Percentiles rank a stretch among this genome's conserved stretches.
Conservation (phyloP, 148 eudicot species). For the Bassia scoparia region DNA sequence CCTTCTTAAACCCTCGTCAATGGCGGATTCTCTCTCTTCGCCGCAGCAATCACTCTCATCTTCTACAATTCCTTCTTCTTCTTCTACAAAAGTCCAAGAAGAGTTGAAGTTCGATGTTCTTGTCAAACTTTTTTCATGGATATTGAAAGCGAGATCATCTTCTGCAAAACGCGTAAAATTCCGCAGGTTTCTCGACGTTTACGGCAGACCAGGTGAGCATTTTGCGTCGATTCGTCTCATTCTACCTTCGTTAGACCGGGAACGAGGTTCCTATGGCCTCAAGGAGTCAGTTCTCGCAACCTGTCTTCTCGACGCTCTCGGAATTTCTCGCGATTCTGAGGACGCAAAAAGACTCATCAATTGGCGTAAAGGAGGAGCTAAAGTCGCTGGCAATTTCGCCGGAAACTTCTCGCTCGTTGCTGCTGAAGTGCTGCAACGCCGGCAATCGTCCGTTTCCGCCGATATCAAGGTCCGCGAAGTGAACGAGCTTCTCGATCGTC, state of each 20-base stretch:
- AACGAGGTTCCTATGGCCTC: conserved; percentile 80
- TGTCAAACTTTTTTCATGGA: conserved; percentile 57
- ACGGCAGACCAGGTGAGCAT: conserved; percentile 54
- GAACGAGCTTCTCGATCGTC: conserved; percentile 70
- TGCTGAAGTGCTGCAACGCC: conserved; percentile 65
- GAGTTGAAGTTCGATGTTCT: conserved; percentile 63
- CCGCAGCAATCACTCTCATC: neutral
- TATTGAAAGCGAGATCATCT: conserved; percentile 44
- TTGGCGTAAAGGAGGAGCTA: conserved; percentile 88
- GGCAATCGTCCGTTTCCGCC: conserved; percentile 73
- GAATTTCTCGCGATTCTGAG: conserved; percentile 66
- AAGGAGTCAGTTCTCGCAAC: conserved; percentile 71
- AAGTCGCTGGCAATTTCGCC: conserved; percentile 52
- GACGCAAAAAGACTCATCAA: conserved; percentile 67
- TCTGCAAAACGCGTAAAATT: conserved; percentile 58
- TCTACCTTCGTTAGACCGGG: conserved; percentile 73
- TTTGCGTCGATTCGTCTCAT: conserved; percentile 67
- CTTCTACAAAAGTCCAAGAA: conserved; percentile 24
- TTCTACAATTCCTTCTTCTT: conserved; percentile 7
- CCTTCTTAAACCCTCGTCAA: conserved; percentile 12
- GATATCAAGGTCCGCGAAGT: conserved; percentile 55
- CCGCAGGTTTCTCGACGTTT: conserved; percentile 67
- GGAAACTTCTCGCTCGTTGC: conserved; percentile 81
- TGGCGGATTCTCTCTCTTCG: conserved; percentile 29
- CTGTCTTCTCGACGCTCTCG: conserved; percentile 69